Percentiles rank a stretch among this genome's conserved stretches.
These are phyloP conservation scores for Paecilomyces niveus DNA, from an alignment of 2,329 filamentous ascomycete genomes.

Conservation along the genomic window DNA sequence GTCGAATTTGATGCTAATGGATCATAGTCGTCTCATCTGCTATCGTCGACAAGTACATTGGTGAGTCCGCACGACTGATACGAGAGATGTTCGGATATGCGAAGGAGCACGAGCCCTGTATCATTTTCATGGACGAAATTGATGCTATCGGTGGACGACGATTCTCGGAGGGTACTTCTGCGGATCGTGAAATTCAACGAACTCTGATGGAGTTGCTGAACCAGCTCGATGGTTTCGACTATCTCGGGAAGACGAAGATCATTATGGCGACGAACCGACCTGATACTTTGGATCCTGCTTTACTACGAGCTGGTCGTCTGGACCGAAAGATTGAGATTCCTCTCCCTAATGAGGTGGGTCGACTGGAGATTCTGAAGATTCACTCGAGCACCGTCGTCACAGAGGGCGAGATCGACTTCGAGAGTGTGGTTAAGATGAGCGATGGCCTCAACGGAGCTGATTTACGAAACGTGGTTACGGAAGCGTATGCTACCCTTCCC, in stretches of 20 bases:
- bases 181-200: conserved; percentile 95
- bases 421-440: conserved; percentile 99
- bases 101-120: conserved; percentile 98
- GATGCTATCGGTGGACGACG: conserved; percentile 94
- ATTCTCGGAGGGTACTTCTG: conserved; percentile 95
- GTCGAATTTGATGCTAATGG: conserved; percentile 5
- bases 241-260: conserved; percentile 98
- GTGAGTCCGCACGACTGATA: conserved; percentile 93
- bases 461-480: conserved; percentile 93
- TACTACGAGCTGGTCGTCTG: conserved; percentile 66
- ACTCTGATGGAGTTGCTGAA: conserved; percentile 98
- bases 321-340: conserved; percentile 98
- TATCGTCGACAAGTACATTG: conserved; percentile 99
- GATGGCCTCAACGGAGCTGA: conserved; percentile 96
- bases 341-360: conserved; percentile 90
- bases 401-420: conserved; percentile 95
- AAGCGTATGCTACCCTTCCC: conserved; percentile 66
- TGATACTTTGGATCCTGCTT: conserved; percentile 87
- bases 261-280: conserved; percentile 99
- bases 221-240: conserved; percentile 98
- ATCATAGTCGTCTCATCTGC: conserved; percentile 85
- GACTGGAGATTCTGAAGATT: conserved; percentile 96
- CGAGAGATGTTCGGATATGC: conserved; percentile 99
- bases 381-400: conserved; percentile 78
- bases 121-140: conserved; percentile 99